A percentile compares a stretch with the other conserved stretches of the same genome.
These are phyloP conservation scores for Magnolia sinica DNA, from an alignment of 164 flowering plant species.

Conservation along the genomic window DNA sequence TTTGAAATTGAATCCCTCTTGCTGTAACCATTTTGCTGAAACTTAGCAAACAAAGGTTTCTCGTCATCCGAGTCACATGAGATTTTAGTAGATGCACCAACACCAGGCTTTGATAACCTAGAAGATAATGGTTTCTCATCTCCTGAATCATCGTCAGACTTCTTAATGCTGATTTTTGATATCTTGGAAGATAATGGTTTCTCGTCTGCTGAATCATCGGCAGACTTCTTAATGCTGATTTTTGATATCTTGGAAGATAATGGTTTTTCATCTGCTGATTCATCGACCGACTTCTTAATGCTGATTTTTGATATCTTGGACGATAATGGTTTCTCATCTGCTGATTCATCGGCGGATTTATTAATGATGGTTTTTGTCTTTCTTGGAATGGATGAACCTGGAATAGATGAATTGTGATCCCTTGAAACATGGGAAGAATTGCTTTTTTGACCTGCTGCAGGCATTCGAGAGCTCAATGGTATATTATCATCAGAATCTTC, in stretches of 20 bases:
- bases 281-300: too few relatives aligned
- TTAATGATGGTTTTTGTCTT: constrained; percentile 11
- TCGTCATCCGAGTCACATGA: constrained; percentile 37
- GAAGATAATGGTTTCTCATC: constrained; percentile 71
- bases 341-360: too few relatives aligned
- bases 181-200: constrained; percentile 44
- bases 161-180: constrained; percentile 3
- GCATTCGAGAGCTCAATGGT: constrained; percentile 38
- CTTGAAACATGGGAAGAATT: constrained; percentile 18
- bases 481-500: constrained; percentile 66
- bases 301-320: too few relatives aligned
- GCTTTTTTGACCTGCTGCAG: constrained; percentile 15
- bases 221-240: constrained; percentile 12
- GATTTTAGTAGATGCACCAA: constrained; percentile 35
- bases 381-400: constrained; percentile 10
- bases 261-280: too few relatives aligned
- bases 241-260: too few relatives aligned
- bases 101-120: constrained; percentile 37
- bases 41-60: constrained; percentile 46
- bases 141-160: constrained; percentile 54
- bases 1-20: constrained; percentile 17
- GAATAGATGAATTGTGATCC: constrained; percentile 18
- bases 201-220: constrained; percentile 76
- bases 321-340: too few relatives aligned
- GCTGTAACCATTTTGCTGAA: constrained; percentile 67